Conservation (phyloP, 352 stramenopile species). For the Globisporangium apiculatum region DNA sequence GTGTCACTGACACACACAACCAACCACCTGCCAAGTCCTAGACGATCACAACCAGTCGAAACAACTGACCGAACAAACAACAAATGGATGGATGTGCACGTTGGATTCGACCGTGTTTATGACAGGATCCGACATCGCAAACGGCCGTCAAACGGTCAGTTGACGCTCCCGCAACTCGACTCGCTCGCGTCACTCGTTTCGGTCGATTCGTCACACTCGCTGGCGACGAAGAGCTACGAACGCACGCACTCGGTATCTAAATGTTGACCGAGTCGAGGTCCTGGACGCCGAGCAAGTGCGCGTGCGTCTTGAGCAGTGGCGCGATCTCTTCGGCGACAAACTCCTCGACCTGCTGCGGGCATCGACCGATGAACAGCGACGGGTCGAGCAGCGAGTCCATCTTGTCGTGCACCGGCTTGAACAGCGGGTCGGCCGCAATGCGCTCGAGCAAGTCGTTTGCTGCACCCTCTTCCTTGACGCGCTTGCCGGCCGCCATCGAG, state of each 20-base stretch:
- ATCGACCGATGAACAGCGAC: constrained; percentile 96
- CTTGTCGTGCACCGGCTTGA: constrained; percentile 93
- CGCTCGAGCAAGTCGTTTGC: constrained; percentile 97
- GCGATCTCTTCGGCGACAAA: constrained; percentile 94
- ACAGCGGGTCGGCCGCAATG: constrained; percentile 92
- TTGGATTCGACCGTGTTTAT: no score
- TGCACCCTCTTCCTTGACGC: constrained; percentile 97
- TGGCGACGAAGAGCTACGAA: neutral
- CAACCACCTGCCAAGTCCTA: no score
- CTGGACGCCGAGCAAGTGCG: constrained; percentile 85
- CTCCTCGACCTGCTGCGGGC: constrained; percentile 93
- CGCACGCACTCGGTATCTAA: constrained; percentile 35
- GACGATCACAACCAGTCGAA: no score
- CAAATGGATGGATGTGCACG: no score
- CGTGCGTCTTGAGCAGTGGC: constrained; percentile 90
- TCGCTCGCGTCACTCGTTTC: neutral
- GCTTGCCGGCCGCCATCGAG: constrained; percentile 96
- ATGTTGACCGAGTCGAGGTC: constrained; percentile 96
- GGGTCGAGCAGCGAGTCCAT: constrained; percentile 95
- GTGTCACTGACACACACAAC: no score
- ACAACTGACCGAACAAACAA: no score
- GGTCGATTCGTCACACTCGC: no score
- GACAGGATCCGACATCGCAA: no score
- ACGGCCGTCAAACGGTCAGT: no score
- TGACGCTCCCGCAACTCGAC: no score